Base-by-base conservation (phyloP, 176 grass and related monocot genomes). In the Alopecurus myosuroides region DNA sequence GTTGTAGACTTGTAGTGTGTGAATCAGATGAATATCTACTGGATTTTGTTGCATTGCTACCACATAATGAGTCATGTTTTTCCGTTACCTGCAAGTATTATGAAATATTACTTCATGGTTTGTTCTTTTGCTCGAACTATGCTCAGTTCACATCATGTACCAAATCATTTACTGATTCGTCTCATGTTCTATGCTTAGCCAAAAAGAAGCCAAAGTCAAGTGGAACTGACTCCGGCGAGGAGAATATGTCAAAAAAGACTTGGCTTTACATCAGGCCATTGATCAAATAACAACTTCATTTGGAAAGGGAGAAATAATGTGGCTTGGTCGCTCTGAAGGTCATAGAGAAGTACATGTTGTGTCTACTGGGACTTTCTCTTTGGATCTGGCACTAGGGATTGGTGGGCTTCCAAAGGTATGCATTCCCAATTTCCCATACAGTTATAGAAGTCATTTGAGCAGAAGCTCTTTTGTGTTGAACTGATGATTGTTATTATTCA, bases 261-360 rank as follows among this genome's bases (percentile, higher is more conserved):
- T 90, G 34, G 97, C 97, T 78, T 90, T 98, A 65, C 91, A 95
- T 78, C 91, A 98, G 87, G 97, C 97, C 25, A 88, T 98, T 8
- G 97, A 98, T 92, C 97, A 98, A 52, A 96, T 98, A 82, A 91
- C 86, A 84, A 74, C 85, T 60, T 76, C 97, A 10, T 98, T 98
- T 83, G 97, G 97, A 36, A 92, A 98, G 63, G 97, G 97, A 1
- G 88, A 93, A 61, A 98, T 98, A 52, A 98, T 98, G 97, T 98
- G 97, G 93, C 93, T 98, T 90, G 97, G 97, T 37, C 97, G 91
- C 66, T 86, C 64, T 78, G 82, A 96, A 55, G 85, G 93, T 52
- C 80, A 70, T 79, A 92, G 83, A 86, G 89, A 94, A 89, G 93
- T 98, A 26, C 93, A 93, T 67, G 93, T 96, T 34, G 72, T 98